phyloP scores from a whole-genome alignment of 257 asterid species.

The Misopates orontium region DNA sequence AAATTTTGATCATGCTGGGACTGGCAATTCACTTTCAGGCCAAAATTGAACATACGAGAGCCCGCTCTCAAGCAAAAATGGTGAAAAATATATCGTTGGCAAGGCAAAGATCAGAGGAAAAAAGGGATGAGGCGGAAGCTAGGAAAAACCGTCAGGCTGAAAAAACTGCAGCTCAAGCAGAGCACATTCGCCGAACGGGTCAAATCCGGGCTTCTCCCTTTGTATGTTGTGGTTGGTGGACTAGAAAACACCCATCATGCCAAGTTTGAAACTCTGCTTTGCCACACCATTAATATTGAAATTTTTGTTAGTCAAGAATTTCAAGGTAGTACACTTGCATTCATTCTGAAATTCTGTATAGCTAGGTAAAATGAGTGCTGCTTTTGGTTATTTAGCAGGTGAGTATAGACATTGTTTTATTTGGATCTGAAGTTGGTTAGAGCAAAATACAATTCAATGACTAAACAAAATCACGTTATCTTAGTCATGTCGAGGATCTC shows the following conservation, averaged over 20 bases:
- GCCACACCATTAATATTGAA: too few species aligned
- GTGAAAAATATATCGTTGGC: slow-evolving; percentile 82
- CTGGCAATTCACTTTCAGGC: slow-evolving; percentile 36
- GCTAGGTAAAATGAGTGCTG: slow-evolving; percentile 29
- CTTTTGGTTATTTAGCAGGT: not conserved
- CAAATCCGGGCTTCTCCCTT: slow-evolving; percentile 68
- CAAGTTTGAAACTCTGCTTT: slow-evolving; percentile 27
- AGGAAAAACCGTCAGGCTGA: slow-evolving; percentile 65
- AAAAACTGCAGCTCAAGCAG: slow-evolving; percentile 68
- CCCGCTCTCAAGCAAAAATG: slow-evolving; percentile 85
- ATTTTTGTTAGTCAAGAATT: too few species aligned
- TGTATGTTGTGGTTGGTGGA: slow-evolving; percentile 80
- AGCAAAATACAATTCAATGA: too few species aligned
- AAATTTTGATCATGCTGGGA: too few species aligned
- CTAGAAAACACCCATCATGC: not conserved
- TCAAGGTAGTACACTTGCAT: not conserved
- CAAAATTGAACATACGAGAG: slow-evolving; percentile 76
- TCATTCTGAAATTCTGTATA: slow-evolving; percentile 32
- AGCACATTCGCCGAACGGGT: slow-evolving; percentile 78
- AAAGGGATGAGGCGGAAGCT: slow-evolving; percentile 72
- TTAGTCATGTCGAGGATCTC: too few species aligned
- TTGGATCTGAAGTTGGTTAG: not conserved
- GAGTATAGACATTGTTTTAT: not conserved
- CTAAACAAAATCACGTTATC: too few species aligned
- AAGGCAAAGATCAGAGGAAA: slow-evolving; percentile 79